Evolutionary conservation across 495 filamentous ascomycete species (phyloP), one percentile per base, ranked within the genome.

Genomic region (Aspergillus haitiensis): DNA sequence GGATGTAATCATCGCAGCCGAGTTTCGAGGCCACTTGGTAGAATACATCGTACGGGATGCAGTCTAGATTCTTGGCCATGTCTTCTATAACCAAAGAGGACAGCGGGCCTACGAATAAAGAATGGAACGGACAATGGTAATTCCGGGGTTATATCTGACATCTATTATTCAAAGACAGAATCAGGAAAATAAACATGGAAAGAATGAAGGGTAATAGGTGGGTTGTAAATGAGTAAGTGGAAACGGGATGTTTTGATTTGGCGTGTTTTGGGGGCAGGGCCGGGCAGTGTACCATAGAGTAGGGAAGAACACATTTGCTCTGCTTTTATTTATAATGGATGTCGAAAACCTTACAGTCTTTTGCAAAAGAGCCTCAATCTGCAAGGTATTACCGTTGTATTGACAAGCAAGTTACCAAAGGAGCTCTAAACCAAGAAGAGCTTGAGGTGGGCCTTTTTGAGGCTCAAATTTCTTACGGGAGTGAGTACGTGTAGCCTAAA

Each of bases 41-140:
- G 40, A 88, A 73, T 9, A 88, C 75, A 72, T 90, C 87, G 67
- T 86, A 88, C 4, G 87, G 86, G 37, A 89, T 65, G 49, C 69
- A 66, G 50, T 74, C 71, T 52, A 81, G 60, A 54, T 64, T 70
- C 49, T 53, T 63, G 45, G 66, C 52, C 57, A 61, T 61, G 34
- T 58, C 51, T 57, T 45, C 48, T 39, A 49, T 44, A 56, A 59
- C 55, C 35, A 58, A 37, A 45, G 52, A 49, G 60, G 52, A 56
- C 51, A 9, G 47, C 37, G 9, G 53, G 53, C 39, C 62, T 57
- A 18, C 48, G 27, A 47, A 58, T 50, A 44, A 52, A 44, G 35
- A n/a, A 44, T 45, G 40, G 13, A 42, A 50, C 46, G 52, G 31
- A 55, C 39, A 52, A 55, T 27, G 16, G 52, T 33, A 18, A 39